Conservation (phyloP, 1,284 basidiomycete genomes). For the Sanghuangporus weigelae region DNA sequence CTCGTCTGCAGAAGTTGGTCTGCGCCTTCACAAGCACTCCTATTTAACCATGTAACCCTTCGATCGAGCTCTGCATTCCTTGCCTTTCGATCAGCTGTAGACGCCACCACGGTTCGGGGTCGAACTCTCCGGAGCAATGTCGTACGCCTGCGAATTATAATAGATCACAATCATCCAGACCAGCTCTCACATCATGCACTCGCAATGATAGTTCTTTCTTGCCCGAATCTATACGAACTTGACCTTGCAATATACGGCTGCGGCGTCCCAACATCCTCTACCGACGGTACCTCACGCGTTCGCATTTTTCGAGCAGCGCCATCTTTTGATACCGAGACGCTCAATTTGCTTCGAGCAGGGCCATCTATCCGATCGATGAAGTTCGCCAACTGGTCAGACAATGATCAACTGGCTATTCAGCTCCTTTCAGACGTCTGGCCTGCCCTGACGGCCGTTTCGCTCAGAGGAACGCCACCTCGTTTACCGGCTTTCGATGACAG, state of each 20-base stretch:
- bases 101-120: constrained; percentile 32
- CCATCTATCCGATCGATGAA: constrained; percentile 51
- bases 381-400: constrained; percentile 67
- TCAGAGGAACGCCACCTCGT: constrained; percentile 55
- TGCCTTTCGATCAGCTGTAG: constrained; percentile 48
- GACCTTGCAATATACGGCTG: constrained; percentile 55
- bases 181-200: constrained; percentile 50
- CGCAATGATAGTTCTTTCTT: constrained; percentile 49
- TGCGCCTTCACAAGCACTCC: constrained; percentile 50
- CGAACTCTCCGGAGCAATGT: constrained; percentile 45
- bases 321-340: constrained; percentile 48
- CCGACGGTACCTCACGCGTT: constrained; percentile 34
- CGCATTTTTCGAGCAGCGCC: constrained; percentile 47
- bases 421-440: constrained; percentile 55
- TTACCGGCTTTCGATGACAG: constrained; percentile 29
- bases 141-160: constrained; percentile 43
- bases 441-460: constrained; percentile 45
- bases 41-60: constrained; percentile 54
- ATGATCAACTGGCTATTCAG: constrained; percentile 49
- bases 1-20: constrained; percentile 66
- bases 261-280: constrained; percentile 35
- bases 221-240: constrained; percentile 53
- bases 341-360: constrained; percentile 47
- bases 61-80: constrained; percentile 45
- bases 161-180: constrained; percentile 64